Evolutionary conservation across 768 basidiomycete species (phyloP), one percentile per base, ranked within the genome.

Genomic region (Termitomyces sp.): DNA sequence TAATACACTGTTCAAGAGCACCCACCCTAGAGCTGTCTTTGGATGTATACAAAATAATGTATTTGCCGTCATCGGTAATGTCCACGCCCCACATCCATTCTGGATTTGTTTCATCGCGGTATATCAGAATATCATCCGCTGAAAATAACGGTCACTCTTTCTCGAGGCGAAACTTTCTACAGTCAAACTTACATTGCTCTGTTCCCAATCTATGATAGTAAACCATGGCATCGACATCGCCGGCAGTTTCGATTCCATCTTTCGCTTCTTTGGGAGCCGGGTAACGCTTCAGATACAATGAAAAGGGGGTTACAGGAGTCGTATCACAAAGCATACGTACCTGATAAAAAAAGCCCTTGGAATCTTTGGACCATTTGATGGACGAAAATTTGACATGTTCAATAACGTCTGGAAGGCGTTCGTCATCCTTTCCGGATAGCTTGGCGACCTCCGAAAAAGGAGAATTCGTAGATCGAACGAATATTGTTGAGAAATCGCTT

Each of bases 301-400:
- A 36, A 37, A 34, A 33, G 39, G 39, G 18, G 27, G 48, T 12
- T 42, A 46, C 9, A 5, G 66, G 70, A 22, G 7, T 44, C 30
- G 4, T 22, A 48, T 48, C 18, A 50, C 33, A 14, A 47, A 46
- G 20, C 12, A 42, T 32, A 58, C 59, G 20, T 62, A 77, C 78
- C 77, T 92, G 91, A 68, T 94, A 94, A 72, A 93, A 91, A 71
- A 93, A 91, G 1, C 92, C 91, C 60, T 84, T 86, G 55, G 84
- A 86, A 70, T 93, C 89, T 55, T 84, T 82, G 4, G 85, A 85
- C 92, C 91, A 93, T 27, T 77, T 75, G 43, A 92, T 78, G 12
- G 75, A 71, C 0, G 87, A 88, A 71, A 91, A 92, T 68, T 93
- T 93, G 61, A 90, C 88, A 66, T 82, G 88, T 55, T 85, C 80